phyloP scores from a whole-genome alignment of 2,329 filamentous ascomycete species.

The Hymenoscyphus fraxineus region DNA sequence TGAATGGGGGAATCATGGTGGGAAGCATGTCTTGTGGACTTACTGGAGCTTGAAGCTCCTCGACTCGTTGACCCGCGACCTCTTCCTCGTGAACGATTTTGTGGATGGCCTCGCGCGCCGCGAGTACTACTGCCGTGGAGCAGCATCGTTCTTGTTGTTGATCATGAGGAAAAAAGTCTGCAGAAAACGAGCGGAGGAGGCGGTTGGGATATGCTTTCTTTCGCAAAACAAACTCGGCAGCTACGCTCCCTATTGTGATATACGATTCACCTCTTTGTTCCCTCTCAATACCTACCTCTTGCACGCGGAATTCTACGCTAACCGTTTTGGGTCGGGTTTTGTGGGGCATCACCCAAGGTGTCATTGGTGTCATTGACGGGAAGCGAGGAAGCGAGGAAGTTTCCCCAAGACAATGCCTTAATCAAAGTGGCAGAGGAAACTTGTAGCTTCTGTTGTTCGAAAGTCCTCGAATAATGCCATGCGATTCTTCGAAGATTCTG shows the following conservation, averaged over 20 bases:
- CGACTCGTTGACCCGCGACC: conserved; percentile 32
- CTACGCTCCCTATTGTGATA: neutral
- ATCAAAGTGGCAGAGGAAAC: too few species aligned
- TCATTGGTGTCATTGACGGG: too few species aligned
- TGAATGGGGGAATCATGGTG: conserved; percentile 13
- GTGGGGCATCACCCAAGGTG: too few species aligned
- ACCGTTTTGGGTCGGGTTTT: neutral
- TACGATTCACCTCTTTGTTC: conserved; percentile 4
- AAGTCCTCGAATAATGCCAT: too few species aligned
- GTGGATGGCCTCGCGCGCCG: conserved; percentile 26
- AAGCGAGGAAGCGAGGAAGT: too few species aligned
- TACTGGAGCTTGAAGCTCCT: conserved; percentile 34
- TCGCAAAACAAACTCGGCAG: neutral
- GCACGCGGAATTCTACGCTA: neutral
- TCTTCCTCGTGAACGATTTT: conserved; percentile 32
- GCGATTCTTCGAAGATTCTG: too few species aligned
- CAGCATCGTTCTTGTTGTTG: conserved; percentile 32
- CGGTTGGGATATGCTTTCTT: conserved; percentile 2
- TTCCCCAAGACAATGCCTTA: too few species aligned
- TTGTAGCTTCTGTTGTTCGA: too few species aligned
- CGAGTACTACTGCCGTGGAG: conserved; percentile 28
- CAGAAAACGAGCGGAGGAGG: conserved; percentile 23
- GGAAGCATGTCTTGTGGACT: conserved; percentile 15
- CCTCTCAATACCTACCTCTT: neutral
- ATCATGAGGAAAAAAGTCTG: conserved; percentile 29